Conservation (phyloP, 2,329 filamentous ascomycete genomes). For the Emergomyces pasteurianus region DNA sequence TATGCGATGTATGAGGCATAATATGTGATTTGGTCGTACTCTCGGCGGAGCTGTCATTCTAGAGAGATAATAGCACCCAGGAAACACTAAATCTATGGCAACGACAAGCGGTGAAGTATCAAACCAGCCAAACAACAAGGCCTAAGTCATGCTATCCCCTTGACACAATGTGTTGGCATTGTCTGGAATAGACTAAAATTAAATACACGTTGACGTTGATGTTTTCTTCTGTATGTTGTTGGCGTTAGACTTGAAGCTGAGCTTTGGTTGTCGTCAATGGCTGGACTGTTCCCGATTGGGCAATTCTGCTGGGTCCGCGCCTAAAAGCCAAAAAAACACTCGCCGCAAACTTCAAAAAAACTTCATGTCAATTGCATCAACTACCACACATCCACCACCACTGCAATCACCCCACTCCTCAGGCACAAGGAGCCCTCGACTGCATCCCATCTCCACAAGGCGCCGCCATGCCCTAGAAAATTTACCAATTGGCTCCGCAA, state of each 20-base stretch:
- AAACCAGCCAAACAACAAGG: background rate
- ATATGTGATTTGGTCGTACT: background rate
- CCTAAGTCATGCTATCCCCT: background rate
- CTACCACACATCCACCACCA: background rate
- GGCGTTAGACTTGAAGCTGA: background rate
- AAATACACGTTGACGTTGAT: background rate
- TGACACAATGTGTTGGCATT: background rate
- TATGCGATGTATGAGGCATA: background rate
- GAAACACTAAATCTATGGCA: too few relatives aligned
- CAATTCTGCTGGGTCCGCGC: background rate
- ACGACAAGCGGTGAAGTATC: background rate
- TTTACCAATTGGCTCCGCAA: background rate
- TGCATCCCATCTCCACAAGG: background rate
- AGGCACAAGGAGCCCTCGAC: background rate
- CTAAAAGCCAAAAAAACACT: background rate
- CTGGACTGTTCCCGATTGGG: background rate
- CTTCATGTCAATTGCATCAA: background rate
- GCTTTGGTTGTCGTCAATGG: background rate
- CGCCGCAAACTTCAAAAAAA: background rate
- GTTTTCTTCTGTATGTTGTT: background rate
- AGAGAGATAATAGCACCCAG: too few relatives aligned
- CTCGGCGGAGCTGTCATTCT: background rate
- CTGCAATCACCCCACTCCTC: background rate
- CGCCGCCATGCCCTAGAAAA: background rate
- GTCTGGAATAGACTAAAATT: background rate